These are phyloP conservation scores for Vaccinium corymbosum DNA, from an alignment of 148 eudicot species.

Conservation along the genomic window DNA sequence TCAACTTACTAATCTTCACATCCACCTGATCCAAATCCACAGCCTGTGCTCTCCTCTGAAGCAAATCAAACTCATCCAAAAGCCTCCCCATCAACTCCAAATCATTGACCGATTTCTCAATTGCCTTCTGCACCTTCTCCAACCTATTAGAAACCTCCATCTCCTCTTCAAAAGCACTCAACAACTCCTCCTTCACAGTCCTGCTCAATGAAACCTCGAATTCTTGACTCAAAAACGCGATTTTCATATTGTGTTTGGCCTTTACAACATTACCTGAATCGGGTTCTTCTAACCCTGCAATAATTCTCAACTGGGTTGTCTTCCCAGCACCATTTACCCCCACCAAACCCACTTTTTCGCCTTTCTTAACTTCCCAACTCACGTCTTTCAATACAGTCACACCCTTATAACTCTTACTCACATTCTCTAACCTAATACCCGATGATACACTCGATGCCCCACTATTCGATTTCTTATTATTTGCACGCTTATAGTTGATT, in stretches of 20 bases:
- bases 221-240: slow-evolving; percentile 89
- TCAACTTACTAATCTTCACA: slow-evolving; percentile 76
- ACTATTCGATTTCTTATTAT: slow-evolving; percentile 37
- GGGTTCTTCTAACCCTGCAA: slow-evolving; percentile 80
- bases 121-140: slow-evolving; percentile 92
- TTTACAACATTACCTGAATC: slow-evolving; percentile 91
- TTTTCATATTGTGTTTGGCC: slow-evolving; percentile 77
- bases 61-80: slow-evolving; percentile 88
- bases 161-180: slow-evolving; percentile 85
- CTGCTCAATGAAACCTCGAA: slow-evolving; percentile 79
- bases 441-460: slow-evolving; percentile 91
- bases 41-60: slow-evolving; percentile 82
- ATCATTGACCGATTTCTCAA: slow-evolving; percentile 78
- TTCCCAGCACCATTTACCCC: slow-evolving; percentile 99
- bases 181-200: slow-evolving; percentile 86
- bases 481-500: slow-evolving; percentile 32
- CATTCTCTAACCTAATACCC: slow-evolving; percentile 80
- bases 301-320: slow-evolving; percentile 90
- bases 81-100: slow-evolving; percentile 96
- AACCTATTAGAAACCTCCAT: slow-evolving; percentile 74
- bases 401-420: slow-evolving; percentile 76
- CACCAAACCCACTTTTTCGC: slow-evolving; percentile 92
- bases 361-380: slow-evolving; percentile 92
- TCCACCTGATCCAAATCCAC: slow-evolving; percentile 78
- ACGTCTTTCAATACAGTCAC: slow-evolving; percentile 76